Evolutionary conservation across 306 rosid genomes (phyloP), one percentile per base, ranked within the genome.

Genomic region (Trifolium fragiferum): DNA sequence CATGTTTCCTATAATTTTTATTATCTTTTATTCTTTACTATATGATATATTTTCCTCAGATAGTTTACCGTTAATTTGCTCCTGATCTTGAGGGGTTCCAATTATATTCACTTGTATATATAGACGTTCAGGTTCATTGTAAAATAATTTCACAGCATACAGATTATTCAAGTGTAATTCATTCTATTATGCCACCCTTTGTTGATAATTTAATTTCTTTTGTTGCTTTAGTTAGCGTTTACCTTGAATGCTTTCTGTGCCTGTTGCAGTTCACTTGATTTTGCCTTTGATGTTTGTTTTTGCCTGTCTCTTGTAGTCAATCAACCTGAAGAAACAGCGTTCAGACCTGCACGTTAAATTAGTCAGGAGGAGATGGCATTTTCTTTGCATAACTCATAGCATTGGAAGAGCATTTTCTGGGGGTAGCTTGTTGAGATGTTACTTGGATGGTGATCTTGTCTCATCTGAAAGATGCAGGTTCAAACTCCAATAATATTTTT

Each of bases 391-490:
- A 80, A 90, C 97, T 53, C 98, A 94, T 73, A 92, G 96, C 86
- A 92, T 94, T 73, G 98, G 98, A 78, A 90, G 98, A 82, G 92
- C 98, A 68, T 94, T 94, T 85, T 94, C 97, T 19, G 96, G 93
- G 19, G 97, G 98, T 83, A 94, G 98, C 87, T 82, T 91, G 84
- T 78, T 94, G 82, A 88, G 88, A 83, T 94, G 93, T 84, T 90
- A 89, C 66, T 78, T 94, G 81, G 96, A 94, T 80, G 98, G 97
- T 71, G 84, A 79, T 80, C 98, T 94, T 69, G 87, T 94, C 74
- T 90, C 98, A 54, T 94, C 96, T 46, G 97, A 94, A 84, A 88
- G 89, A 90, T 94, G 98, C 98, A 94, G 98, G 98, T 94, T 73
- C 21, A 49, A 75, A 57, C 73, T 66, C 21, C 61, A 32, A 67